These are phyloP conservation scores for Trypanosoma conorhini DNA, from an alignment of 208 protist genomes.

Conservation along the genomic window DNA sequence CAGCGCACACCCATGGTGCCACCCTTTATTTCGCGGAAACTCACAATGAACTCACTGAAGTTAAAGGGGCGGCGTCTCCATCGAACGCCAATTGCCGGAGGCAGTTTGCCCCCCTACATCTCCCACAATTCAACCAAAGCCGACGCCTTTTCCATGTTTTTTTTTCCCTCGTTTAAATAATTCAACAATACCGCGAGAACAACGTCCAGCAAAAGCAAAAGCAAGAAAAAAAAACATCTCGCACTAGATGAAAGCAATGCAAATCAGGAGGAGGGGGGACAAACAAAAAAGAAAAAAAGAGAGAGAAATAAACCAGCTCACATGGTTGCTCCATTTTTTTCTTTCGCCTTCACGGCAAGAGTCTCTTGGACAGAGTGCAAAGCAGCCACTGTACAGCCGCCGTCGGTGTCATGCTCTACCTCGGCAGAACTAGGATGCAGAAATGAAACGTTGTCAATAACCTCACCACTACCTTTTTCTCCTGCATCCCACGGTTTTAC, in stretches of 20 bases:
- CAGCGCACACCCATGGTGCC: not conserved
- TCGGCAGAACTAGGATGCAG: constrained; percentile 20
- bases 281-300: constrained; percentile 1
- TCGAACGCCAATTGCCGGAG: not conserved
- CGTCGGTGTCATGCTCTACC: constrained; percentile 47
- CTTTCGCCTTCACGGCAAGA: not conserved
- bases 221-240: constrained; percentile 8
- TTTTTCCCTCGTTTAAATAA: not conserved
- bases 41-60: not conserved
- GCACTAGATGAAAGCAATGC: constrained; percentile 10
- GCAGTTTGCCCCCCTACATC: not conserved
- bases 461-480: constrained; percentile 28
- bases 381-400: constrained; percentile 40
- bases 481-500: constrained; percentile 39
- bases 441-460: constrained; percentile 4
- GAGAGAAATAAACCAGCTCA: constrained; percentile 5
- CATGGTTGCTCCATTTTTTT: not conserved
- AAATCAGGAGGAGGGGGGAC: not conserved
- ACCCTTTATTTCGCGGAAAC: not conserved
- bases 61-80: not conserved
- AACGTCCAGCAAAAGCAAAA: no score
- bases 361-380: constrained; percentile 12
- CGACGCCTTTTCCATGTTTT: not conserved
- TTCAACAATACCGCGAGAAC: not conserved
- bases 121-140: not conserved